phyloP scores from a whole-genome alignment of 306 rosid species.

The Vicia sativa region DNA sequence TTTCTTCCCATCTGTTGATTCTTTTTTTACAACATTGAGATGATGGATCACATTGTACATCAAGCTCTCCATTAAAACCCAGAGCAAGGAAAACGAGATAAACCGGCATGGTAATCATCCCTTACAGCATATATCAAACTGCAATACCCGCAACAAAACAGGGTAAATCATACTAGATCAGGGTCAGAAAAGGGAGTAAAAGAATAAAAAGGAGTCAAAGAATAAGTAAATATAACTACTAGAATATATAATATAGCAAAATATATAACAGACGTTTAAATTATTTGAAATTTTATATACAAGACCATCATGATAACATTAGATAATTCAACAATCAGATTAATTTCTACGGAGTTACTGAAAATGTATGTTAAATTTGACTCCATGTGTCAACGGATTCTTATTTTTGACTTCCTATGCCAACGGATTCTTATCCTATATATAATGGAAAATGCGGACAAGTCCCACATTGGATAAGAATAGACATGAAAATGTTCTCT shows the following conservation, averaged over 20 bases:
- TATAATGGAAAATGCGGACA: too few relatives aligned
- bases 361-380: too few relatives aligned
- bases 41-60: conserved; percentile 40
- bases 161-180: conserved; percentile 1
- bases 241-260: too few relatives aligned
- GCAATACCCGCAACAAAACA: conserved; percentile 17
- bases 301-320: too few relatives aligned
- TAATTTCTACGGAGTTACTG: too few relatives aligned
- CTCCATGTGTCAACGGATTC: too few relatives aligned
- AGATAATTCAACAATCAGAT: too few relatives aligned
- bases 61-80: conserved; percentile 28
- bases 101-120: conserved; percentile 27
- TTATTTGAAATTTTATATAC: too few relatives aligned
- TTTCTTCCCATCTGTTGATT: conserved; percentile 33
- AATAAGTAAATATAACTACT: too few relatives aligned
- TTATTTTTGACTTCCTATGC: too few relatives aligned
- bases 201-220: conserved; percentile 1
- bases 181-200: conserved; percentile 11
- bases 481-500: neutral
- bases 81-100: conserved; percentile 36
- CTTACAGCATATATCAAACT: conserved; percentile 37
- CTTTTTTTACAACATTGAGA: conserved; percentile 32
- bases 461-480: neutral
- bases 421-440: too few relatives aligned
- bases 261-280: too few relatives aligned